phyloP scores from a whole-genome alignment of 2,329 filamentous ascomycete genomes.

The Diaporthe velutina region DNA sequence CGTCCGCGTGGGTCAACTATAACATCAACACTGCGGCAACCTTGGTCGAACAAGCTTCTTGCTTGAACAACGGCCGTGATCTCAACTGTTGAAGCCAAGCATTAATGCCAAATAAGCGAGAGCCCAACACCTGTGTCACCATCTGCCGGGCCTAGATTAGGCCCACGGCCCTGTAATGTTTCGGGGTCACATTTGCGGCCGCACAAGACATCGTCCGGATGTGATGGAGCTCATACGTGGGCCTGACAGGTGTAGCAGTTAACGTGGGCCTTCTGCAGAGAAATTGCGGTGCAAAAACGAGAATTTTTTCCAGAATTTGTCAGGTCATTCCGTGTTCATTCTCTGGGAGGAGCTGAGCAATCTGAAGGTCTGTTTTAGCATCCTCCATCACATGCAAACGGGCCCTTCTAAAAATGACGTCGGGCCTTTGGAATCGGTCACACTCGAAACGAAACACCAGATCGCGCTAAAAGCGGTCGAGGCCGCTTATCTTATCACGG shows the following conservation, averaged over 20 bases:
- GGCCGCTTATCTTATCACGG: slow-evolving; percentile 10
- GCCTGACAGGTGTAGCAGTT: not conserved
- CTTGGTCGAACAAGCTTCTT: not conserved
- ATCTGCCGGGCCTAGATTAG: not conserved
- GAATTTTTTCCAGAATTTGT: not conserved
- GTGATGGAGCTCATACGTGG: not conserved
- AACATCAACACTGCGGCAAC: no score
- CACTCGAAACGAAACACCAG: not conserved
- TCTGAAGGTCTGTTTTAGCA: not conserved
- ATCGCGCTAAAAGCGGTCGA: not conserved
- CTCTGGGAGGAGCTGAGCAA: not conserved
- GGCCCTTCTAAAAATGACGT: slow-evolving; percentile 18
- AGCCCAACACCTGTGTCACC: not conserved
- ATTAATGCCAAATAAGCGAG: not conserved
- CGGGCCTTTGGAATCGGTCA: slow-evolving; percentile 10
- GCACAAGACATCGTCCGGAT: not conserved
- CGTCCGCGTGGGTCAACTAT: not conserved
- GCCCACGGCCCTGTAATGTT: not conserved
- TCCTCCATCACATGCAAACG: slow-evolving; percentile 2
- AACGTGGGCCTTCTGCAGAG: not conserved
- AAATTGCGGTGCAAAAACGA: no score
- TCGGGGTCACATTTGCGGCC: not conserved
- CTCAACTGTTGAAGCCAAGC: not conserved
- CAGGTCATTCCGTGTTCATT: not conserved
- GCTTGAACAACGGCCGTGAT: not conserved